These are phyloP conservation scores for Teratosphaeria destructans DNA, from an alignment of 2,329 filamentous ascomycete species.

Conservation along the genomic window DNA sequence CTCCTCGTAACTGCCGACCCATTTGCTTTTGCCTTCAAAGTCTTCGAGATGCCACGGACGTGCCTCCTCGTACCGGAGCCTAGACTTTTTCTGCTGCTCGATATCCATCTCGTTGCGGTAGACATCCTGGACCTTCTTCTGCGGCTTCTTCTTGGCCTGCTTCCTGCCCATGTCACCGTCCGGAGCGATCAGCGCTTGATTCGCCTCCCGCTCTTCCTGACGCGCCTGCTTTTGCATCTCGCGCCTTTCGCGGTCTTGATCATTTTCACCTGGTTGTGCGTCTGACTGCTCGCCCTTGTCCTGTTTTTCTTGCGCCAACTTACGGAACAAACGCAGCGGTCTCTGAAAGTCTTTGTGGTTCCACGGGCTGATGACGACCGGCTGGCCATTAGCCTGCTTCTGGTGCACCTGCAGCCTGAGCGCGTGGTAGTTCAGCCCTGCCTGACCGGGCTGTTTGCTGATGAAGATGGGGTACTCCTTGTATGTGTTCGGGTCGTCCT, in stretches of 20 bases:
- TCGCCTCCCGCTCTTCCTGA: conserved; percentile 74
- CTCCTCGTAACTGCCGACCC: conserved; percentile 84
- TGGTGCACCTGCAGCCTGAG: conserved; percentile 61
- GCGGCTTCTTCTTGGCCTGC: conserved; percentile 42
- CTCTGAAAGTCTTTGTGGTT: conserved; percentile 77
- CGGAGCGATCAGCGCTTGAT: conserved; percentile 87
- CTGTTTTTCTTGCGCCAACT: conserved; percentile 62
- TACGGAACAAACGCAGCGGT: conserved; percentile 78
- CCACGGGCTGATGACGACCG: conserved; percentile 46
- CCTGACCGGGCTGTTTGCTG: conserved; percentile 68
- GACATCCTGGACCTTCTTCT: conserved; percentile 79
- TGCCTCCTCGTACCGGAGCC: conserved; percentile 80
- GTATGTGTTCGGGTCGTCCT: conserved; percentile 16
- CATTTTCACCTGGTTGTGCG: conserved; percentile 42
- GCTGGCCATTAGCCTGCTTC: conserved; percentile 12
- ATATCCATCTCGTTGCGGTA: conserved; percentile 67
- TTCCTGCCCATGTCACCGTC: conserved; percentile 56
- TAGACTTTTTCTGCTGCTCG: conserved; percentile 57
- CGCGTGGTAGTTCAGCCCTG: conserved; percentile 75
- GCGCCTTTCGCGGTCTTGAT: conserved; percentile 51
- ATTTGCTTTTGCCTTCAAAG: conserved; percentile 88
- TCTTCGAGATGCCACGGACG: conserved; percentile 96
- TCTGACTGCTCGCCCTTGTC: conserved; percentile 24
- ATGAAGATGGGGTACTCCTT: conserved; percentile 63
- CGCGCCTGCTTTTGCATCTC: conserved; percentile 60